A percentile compares a stretch with the other conserved stretches of the same genome.
phyloP scores from a whole-genome alignment of 2,329 filamentous ascomycete species.

The Keithomyces neogunnii region DNA sequence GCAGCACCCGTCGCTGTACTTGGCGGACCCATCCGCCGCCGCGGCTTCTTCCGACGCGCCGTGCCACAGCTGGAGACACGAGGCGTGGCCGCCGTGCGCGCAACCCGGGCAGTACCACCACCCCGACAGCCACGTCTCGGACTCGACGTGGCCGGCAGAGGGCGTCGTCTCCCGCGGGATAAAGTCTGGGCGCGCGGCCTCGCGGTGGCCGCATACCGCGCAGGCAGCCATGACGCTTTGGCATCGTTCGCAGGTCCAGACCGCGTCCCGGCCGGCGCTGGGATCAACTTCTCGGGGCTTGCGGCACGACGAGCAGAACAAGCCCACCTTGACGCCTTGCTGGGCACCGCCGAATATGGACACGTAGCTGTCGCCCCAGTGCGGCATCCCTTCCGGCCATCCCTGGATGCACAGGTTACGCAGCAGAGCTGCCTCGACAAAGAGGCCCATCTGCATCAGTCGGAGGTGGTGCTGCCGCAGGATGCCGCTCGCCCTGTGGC shows the following conservation, averaged over 20 bases:
- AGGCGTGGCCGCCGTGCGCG: conserved; percentile 53
- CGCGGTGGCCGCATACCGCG: conserved; percentile 49
- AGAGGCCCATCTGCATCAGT: conserved; percentile 50
- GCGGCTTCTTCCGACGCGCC: conserved; percentile 21
- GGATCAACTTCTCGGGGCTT: conserved; percentile 48
- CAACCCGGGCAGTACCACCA: conserved; percentile 61
- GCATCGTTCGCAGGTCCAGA: conserved; percentile 55
- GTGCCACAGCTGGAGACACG: conserved; percentile 54
- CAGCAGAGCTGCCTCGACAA: conserved; percentile 51
- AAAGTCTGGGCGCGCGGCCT: conserved; percentile 34
- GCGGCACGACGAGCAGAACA: conserved; percentile 46
- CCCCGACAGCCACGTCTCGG: conserved; percentile 23
- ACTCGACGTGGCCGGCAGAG: conserved; percentile 14
- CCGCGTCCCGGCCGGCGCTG: conserved; percentile 29
- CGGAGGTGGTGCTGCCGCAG: conserved; percentile 52
- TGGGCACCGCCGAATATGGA: conserved; percentile 46
- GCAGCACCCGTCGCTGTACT: conserved; percentile 48
- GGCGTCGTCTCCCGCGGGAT: conserved; percentile 22
- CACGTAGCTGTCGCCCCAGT: conserved; percentile 47
- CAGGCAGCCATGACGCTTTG: conserved; percentile 44
- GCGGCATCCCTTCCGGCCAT: conserved; percentile 42
- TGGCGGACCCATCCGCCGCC: conserved; percentile 12
- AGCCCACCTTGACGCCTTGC: conserved; percentile 43
- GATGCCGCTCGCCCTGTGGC: conserved; percentile 45
- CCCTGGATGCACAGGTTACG: conserved; percentile 53